phyloP scores from a whole-genome alignment of 495 filamentous ascomycete species.

The Daldinia loculata region DNA sequence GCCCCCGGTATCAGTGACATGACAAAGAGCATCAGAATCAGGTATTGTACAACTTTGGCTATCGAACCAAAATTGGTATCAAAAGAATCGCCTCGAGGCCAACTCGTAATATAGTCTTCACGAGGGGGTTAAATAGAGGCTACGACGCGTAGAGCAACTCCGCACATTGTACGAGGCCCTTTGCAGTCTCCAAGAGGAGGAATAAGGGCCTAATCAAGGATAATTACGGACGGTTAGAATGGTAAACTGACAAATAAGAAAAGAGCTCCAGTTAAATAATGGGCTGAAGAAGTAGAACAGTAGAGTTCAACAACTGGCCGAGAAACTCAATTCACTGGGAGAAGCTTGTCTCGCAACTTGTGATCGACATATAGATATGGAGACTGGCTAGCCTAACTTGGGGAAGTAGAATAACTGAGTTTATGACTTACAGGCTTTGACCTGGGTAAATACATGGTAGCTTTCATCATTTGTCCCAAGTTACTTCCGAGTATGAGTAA shows the following conservation, averaged over 20 bases:
- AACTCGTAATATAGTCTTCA: neutral
- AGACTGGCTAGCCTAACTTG: slow-evolving; percentile 17
- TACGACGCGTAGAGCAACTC: slow-evolving; percentile 1
- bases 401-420: slow-evolving; percentile 10
- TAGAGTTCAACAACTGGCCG: slow-evolving; percentile 17
- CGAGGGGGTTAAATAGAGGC: neutral
- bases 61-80: neutral
- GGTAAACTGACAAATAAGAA: slow-evolving; percentile 5
- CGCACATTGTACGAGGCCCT: neutral
- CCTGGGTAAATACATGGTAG: neutral
- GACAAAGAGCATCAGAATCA: slow-evolving; percentile 15
- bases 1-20: slow-evolving; percentile 19
- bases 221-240: neutral
- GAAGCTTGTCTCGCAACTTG: slow-evolving; percentile 11
- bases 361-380: slow-evolving; percentile 24
- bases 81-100: neutral
- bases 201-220: neutral
- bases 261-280: slow-evolving; percentile 25
- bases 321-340: slow-evolving; percentile 26
- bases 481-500: neutral
- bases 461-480: neutral
- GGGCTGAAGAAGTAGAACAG: slow-evolving; percentile 3
- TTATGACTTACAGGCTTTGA: neutral
- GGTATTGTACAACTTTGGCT: neutral
- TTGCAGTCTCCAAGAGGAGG: neutral